Evolutionary conservation across 108 stramenopile genomes (phyloP).

Genomic region (Tribonema minus): DNA sequence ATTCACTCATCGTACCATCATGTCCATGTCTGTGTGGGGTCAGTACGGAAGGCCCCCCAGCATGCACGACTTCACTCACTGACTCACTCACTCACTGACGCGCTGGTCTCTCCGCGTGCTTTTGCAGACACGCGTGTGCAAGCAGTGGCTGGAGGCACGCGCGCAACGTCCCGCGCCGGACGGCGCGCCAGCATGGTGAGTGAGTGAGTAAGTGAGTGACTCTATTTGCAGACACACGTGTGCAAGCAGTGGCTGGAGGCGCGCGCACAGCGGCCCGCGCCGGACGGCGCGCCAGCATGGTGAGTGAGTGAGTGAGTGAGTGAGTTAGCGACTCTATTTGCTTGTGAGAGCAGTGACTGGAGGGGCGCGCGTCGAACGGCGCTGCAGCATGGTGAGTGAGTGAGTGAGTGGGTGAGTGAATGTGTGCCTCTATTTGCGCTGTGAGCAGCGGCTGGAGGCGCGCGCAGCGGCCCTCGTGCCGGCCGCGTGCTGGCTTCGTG

Average conservation of each 20-base stretch:
- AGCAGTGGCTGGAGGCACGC: conserved; percentile 47
- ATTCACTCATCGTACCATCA: not conserved
- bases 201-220: too few species aligned
- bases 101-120: not conserved
- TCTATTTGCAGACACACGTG: conserved; percentile 20
- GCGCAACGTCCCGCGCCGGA: conserved; percentile 28
- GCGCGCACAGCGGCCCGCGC: conserved; percentile 22
- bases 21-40: not conserved
- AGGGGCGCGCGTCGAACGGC: conserved; percentile 34
- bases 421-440: too few species aligned
- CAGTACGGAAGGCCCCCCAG: not conserved
- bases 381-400: conserved; percentile 27
- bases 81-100: not conserved
- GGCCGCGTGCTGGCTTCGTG: too few species aligned
- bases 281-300: conserved; percentile 31
- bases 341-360: conserved; percentile 45
- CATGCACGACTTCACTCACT: not conserved
- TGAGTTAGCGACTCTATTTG: conserved; percentile 3
- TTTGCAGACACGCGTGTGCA: conserved; percentile 31
- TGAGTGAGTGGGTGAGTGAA: too few species aligned
- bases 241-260: conserved; percentile 50
- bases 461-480: too few species aligned
- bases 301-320: too few species aligned
- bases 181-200: conserved; percentile 29
- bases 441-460: too few species aligned